Evolutionary conservation across 1,139 yeast species (phyloP).

Genomic region (Pichia norvegensis): DNA sequence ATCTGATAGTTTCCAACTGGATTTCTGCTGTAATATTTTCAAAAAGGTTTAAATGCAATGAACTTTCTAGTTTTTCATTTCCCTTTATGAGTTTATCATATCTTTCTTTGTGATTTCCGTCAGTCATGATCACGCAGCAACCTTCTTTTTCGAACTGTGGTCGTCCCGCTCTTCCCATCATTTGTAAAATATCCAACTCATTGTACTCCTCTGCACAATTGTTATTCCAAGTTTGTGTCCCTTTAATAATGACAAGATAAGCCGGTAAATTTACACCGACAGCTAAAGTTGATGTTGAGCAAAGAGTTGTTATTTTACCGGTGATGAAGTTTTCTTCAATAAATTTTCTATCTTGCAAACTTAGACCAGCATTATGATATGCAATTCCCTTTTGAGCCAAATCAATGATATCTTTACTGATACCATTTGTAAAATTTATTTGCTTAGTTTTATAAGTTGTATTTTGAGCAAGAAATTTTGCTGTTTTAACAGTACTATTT

Average conservation of each 20-base stretch:
- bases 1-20: conserved; percentile 35
- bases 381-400: conserved; percentile 36
- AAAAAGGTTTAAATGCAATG: conserved; percentile 35
- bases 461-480: conserved; percentile 30
- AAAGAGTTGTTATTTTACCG: conserved; percentile 38
- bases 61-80: conserved; percentile 42
- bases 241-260: conserved; percentile 85
- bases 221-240: conserved; percentile 60
- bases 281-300: conserved; percentile 70
- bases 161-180: conserved; percentile 83
- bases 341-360: conserved; percentile 35
- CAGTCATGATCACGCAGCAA: conserved; percentile 48
- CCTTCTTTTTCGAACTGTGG: conserved; percentile 50
- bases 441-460: conserved; percentile 8
- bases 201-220: conserved; percentile 10
- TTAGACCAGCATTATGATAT: conserved; percentile 54
- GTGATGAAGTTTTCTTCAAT: conserved; percentile 39
- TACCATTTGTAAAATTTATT: conserved; percentile 3
- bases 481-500: conserved; percentile 39
- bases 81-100: conserved; percentile 40
- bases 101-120: conserved; percentile 28
- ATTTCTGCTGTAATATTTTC: conserved; percentile 47
- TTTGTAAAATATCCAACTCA: conserved; percentile 69
- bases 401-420: conserved; percentile 29
- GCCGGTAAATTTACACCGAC: conserved; percentile 98